Conservation (phyloP, 495 filamentous ascomycete genomes). For the Penicillium waksmanii region DNA sequence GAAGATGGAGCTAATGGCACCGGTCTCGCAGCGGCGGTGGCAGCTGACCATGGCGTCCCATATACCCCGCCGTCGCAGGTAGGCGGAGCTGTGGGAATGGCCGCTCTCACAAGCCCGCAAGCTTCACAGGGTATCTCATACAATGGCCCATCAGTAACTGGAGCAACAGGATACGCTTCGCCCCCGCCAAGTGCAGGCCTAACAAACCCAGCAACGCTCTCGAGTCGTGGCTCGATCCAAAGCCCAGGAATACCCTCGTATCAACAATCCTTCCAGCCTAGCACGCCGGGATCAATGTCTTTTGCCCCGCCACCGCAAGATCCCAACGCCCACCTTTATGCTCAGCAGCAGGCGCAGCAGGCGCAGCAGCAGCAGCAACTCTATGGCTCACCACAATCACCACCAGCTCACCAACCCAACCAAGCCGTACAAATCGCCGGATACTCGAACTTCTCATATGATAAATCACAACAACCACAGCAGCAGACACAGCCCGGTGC, state of each 20-base stretch:
- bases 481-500: conserved; percentile 35
- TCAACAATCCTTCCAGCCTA: conserved; percentile 36
- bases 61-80: conserved; percentile 45
- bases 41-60: conserved; percentile 59
- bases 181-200: conserved; percentile 44
- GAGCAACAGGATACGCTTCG: conserved; percentile 36
- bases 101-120: conserved; percentile 31
- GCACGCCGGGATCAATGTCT: conserved; percentile 31
- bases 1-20: conserved; percentile 71
- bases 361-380: conserved; percentile 3
- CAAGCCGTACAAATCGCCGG: conserved; percentile 43
- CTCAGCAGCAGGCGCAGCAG: conserved; percentile 20
- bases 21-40: conserved; percentile 69
- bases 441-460: conserved; percentile 63
- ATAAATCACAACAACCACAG: conserved; percentile 37
- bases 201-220: conserved; percentile 32
- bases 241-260: conserved; percentile 39
- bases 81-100: conserved; percentile 30
- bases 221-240: conserved; percentile 20
- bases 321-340: conserved; percentile 48
- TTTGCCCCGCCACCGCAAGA: conserved; percentile 54
- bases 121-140: conserved; percentile 30
- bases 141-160: conserved; percentile 33
- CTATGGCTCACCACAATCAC: conserved; percentile 27
- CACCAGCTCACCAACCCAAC: conserved; percentile 21